Evolutionary conservation across 768 basidiomycete species (phyloP).

Genomic region (Cystofilobasidium capitatum): DNA sequence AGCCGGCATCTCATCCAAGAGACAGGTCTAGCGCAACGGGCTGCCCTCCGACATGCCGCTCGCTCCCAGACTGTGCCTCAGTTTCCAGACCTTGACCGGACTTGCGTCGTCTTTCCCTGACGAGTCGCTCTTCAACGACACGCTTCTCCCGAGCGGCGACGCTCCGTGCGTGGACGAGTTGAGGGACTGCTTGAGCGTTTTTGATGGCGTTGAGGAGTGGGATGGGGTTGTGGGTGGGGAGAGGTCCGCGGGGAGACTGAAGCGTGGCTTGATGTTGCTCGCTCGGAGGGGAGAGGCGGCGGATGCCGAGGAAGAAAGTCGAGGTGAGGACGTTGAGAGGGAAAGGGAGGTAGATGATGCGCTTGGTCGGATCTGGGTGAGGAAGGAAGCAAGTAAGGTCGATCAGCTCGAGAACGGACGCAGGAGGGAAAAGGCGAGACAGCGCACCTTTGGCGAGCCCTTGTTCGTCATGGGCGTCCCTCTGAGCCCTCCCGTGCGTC

Average conservation of each 20-base stretch:
- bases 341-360: neutral
- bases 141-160: neutral
- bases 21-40: neutral
- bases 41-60: neutral
- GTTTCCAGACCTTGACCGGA: conserved; percentile 3
- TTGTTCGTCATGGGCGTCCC: conserved; percentile 1
- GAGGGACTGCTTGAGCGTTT: conserved; percentile 4
- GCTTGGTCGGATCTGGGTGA: neutral
- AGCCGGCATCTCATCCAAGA: no score
- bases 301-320: no score
- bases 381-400: neutral
- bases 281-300: neutral
- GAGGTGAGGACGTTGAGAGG: neutral
- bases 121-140: no score
- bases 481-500: neutral
- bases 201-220: neutral
- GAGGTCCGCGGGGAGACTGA: neutral
- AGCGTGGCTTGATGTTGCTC: neutral
- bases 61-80: neutral
- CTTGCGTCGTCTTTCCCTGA: neutral
- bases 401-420: no score
- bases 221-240: neutral
- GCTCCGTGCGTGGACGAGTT: neutral
- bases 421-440: neutral
- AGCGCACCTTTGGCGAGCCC: neutral